Base-by-base conservation (phyloP, 2,329 filamentous ascomycete species). In the Helotiales sp. region DNA sequence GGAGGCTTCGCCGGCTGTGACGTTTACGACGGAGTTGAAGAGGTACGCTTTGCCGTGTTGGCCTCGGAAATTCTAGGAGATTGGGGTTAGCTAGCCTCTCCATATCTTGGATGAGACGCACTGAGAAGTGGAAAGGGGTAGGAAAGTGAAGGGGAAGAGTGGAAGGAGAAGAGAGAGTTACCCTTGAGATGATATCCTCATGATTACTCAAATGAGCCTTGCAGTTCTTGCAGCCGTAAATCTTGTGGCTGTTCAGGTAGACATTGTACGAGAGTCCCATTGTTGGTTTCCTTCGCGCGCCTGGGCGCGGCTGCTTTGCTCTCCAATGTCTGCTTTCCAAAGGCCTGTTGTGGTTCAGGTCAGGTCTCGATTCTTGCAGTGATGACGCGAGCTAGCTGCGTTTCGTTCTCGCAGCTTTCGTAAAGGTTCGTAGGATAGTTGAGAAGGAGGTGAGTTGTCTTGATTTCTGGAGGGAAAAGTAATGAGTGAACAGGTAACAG, bases 11-110 rank as follows among this genome's bases (percentile, higher is more conserved):
- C 89, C 88, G 46, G 86, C 81, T 64, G 87, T 88, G 72, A 96
- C 83, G 76, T 99, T 99, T 74, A 99, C 95, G 55, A 99, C 95
- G 62, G 75, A 86, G 76, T 93, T 90, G 81, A 99, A 98, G 65
- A 99, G 88, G 76, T 93, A 99, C 55, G 95, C 95, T 78, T 98
- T 98, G 72, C 95, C 95, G 75, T 98, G 93, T 74, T 98, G 93
- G 70, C 95, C 95, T 62, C 95, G 91, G 79, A 99, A 99, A 78
- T 96, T 97, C 92, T 98, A 73, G 4, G 15, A 19, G 34, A 17
- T 50, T 15, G 27, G 9, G 10, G 13, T 15, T 15, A 27, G 6
- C 13, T 27, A 25, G 2, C 1, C 19, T 46, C 27, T 48, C 27
- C 3, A 10, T 3, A 15, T 17, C 25, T 91, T 97, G 73, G 29